Evolutionary conservation across 2,329 filamentous ascomycete species (phyloP).

Genomic region (Penicillium occitanis): DNA sequence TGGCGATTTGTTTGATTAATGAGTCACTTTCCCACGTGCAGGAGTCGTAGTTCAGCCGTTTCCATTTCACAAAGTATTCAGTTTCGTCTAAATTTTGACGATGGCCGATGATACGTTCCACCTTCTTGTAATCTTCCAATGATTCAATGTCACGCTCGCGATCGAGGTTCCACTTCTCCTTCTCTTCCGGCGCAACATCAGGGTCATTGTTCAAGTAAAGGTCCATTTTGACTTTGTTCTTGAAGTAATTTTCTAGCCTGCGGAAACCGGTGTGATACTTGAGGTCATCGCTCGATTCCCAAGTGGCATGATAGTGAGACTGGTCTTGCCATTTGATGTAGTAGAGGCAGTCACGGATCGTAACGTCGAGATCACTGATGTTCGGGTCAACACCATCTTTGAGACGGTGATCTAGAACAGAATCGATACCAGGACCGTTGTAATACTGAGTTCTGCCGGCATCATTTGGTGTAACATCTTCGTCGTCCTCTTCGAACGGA

Average conservation of each 20-base stretch:
- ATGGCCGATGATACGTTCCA: slow-evolving; percentile 86
- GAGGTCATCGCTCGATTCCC: slow-evolving; percentile 78
- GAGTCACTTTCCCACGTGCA: slow-evolving; percentile 88
- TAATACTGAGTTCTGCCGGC: slow-evolving; percentile 71
- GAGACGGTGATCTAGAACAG: slow-evolving; percentile 81
- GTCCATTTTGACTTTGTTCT: slow-evolving; percentile 73
- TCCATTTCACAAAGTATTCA: slow-evolving; percentile 97
- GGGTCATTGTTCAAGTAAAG: slow-evolving; percentile 72
- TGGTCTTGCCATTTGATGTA: slow-evolving; percentile 95
- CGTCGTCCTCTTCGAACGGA: slow-evolving; percentile 58
- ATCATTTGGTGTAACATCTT: slow-evolving; percentile 66
- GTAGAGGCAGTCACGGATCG: slow-evolving; percentile 65
- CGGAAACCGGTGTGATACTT: slow-evolving; percentile 78
- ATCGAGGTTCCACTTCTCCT: slow-evolving; percentile 93
- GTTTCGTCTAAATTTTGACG: slow-evolving; percentile 75
- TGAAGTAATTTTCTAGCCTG: slow-evolving; percentile 92
- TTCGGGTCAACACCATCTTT: slow-evolving; percentile 62
- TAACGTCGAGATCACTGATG: slow-evolving; percentile 57
- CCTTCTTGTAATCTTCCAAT: slow-evolving; percentile 83
- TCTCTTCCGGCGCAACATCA: slow-evolving; percentile 77
- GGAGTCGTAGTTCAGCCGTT: slow-evolving; percentile 85
- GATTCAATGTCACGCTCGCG: slow-evolving; percentile 87
- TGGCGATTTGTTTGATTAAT: slow-evolving; percentile 73
- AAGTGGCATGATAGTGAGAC: slow-evolving; percentile 93
- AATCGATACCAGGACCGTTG: slow-evolving; percentile 81